phyloP scores from a whole-genome alignment of 2,329 filamentous ascomycete species.

The Aureobasidium sp. region DNA sequence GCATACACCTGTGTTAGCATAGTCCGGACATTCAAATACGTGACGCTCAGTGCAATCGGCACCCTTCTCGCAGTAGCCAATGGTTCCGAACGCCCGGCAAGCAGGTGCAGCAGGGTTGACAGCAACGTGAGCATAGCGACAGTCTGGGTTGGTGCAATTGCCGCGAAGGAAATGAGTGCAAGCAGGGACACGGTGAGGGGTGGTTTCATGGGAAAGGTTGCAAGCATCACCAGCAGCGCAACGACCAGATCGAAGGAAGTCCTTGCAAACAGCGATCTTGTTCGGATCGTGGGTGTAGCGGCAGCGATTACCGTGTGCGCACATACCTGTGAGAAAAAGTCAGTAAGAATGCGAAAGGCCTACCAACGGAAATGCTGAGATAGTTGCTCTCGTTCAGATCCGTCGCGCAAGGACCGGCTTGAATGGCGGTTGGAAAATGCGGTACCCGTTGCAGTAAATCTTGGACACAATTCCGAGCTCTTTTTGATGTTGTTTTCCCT shows the following conservation, averaged over 20 bases:
- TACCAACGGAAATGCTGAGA: constrained; percentile 12
- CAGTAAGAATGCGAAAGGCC: not conserved
- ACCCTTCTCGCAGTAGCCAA: constrained; percentile 85
- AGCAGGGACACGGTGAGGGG: constrained; percentile 72
- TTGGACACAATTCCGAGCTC: constrained; percentile 59
- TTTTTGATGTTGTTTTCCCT: constrained; percentile 46
- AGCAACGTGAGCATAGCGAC: constrained; percentile 77
- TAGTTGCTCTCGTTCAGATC: not conserved
- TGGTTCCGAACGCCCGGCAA: constrained; percentile 73
- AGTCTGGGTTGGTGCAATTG: constrained; percentile 78
- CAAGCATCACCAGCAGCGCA: constrained; percentile 73
- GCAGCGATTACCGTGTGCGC: constrained; percentile 71
- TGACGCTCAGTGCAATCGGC: constrained; percentile 70
- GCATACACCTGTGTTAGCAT: constrained; percentile 83
- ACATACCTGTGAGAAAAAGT: constrained; percentile 55
- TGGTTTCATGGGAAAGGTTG: constrained; percentile 83
- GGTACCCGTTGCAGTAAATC: constrained; percentile 48
- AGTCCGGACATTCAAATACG: constrained; percentile 88
- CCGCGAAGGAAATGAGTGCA: constrained; percentile 87
- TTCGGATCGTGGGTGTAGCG: constrained; percentile 73
- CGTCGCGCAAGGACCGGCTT: constrained; percentile 6
- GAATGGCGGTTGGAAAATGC: constrained; percentile 15
- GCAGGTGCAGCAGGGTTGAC: constrained; percentile 69
- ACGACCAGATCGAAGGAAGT: constrained; percentile 68
- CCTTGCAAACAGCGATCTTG: constrained; percentile 86